Percentiles rank a stretch among this genome's conserved stretches.
phyloP scores from a whole-genome alignment of 768 basidiomycete genomes.

The Fomitopsis serialis region DNA sequence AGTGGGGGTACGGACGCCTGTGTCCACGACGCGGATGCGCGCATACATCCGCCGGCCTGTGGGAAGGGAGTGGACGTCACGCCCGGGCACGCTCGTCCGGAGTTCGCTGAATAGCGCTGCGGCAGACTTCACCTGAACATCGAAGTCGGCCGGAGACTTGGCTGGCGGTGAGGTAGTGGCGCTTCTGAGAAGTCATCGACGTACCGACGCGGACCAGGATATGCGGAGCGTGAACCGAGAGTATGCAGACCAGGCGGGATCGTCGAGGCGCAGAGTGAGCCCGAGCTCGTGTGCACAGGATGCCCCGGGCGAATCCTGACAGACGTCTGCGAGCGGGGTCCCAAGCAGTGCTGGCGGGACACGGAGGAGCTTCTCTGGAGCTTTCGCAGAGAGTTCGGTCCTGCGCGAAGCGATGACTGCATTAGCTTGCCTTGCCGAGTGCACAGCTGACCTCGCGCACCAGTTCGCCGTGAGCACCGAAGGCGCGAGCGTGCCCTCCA shows the following conservation, averaged over 20 bases:
- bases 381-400: slow-evolving; percentile 5
- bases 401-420: slow-evolving; percentile 4
- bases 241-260: slow-evolving; percentile 17
- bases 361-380: slow-evolving; percentile 31
- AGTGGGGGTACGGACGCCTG: slow-evolving; percentile 44
- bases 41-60: slow-evolving; percentile 46
- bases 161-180: neutral
- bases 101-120: slow-evolving; percentile 13
- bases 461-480: slow-evolving; percentile 21
- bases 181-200: slow-evolving; percentile 5
- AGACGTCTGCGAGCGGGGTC: slow-evolving; percentile 32
- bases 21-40: slow-evolving; percentile 48
- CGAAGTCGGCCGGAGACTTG: slow-evolving; percentile 42
- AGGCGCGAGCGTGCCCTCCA: slow-evolving; percentile 15
- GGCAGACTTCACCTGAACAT: slow-evolving; percentile 34
- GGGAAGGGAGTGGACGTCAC: neutral
- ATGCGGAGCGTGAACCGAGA: slow-evolving; percentile 27
- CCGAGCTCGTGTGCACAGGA: slow-evolving; percentile 25
- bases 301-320: slow-evolving; percentile 17
- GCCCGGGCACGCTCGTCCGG: neutral
- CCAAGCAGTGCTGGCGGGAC: slow-evolving; percentile 37
- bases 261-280: slow-evolving; percentile 25
- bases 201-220: slow-evolving; percentile 31
- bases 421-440: too few relatives aligned
- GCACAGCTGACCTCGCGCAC: neutral